Base-by-base conservation (phyloP, 2,329 filamentous ascomycete species). In the Ascocoryne sarcoides region DNA sequence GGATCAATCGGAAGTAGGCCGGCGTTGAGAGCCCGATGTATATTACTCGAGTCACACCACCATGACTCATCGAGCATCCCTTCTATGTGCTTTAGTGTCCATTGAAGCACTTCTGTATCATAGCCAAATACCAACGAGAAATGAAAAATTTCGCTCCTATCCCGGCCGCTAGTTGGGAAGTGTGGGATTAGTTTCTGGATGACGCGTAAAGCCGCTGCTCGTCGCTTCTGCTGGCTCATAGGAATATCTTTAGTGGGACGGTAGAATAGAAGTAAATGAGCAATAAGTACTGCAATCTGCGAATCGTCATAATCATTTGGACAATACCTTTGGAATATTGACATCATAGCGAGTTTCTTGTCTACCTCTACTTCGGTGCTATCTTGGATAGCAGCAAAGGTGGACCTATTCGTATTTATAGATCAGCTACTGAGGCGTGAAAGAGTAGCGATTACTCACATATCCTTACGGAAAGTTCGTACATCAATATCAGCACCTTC, bases 401-500 rank as follows among this genome's bases (percentile, higher is more conserved):
- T 40, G 15, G 32, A 21, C 4, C 38, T 46, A 10, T n/a, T 9
- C 14, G 5, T 34, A 9, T 8, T 8, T 15, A 31, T 14, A 31
- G n/a, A 31, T 31, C 12, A 14, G 7, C 7, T 10, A 34, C 4
- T 5, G 18, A 34, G 7, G 12, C 12, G 12, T 12, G 12, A 26
- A 7, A 26, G 12, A 26, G 23, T 16, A 34, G 15, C 5, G 15
- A 18, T 15, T 32, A 31, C 36, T 32, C 19, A 44, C 42, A 4
- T 10, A 4, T 29, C 16, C 9, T 1, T 2, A 2, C 16, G n/a
- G 39, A 41, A 44, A 16, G 37, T 36, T 8, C 10, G 17, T 3
- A 15, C 34, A 20, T 47, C 29, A 2, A 38, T 29, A 43, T 47
- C 45, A 9, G 42, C 42, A 2, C 45, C 45, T 29, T 44, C 29